Percentiles rank a stretch among this genome's conserved stretches.
These are phyloP conservation scores for Tubosaeta brunneosetosa DNA, from an alignment of 768 basidiomycete species.

Conservation along the genomic window DNA sequence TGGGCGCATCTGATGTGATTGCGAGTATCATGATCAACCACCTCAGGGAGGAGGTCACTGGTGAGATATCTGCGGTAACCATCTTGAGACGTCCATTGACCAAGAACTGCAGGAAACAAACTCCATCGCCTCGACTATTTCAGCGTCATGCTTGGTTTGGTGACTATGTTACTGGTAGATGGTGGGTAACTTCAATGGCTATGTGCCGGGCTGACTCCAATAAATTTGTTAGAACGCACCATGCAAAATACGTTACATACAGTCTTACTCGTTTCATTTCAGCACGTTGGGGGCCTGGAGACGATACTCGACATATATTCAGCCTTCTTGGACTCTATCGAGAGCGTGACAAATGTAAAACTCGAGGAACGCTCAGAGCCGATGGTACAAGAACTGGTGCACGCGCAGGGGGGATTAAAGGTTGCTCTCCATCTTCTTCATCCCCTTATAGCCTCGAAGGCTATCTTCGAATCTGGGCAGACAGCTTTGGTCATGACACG, in stretches of 20 bases:
- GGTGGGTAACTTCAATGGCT: constrained; percentile 33
- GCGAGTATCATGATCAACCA: constrained; percentile 73
- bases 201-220: constrained; percentile 1
- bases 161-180: constrained; percentile 52
- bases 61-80: constrained; percentile 38
- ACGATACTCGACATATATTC: constrained; percentile 57
- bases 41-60: constrained; percentile 46
- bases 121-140: constrained; percentile 45
- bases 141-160: constrained; percentile 50
- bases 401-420: constrained; percentile 79
- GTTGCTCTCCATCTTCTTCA: constrained; percentile 73
- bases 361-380: constrained; percentile 54
- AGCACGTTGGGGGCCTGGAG: constrained; percentile 65
- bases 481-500: constrained; percentile 65
- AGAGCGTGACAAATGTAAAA: constrained; percentile 43
- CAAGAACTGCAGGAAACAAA: constrained; percentile 33
- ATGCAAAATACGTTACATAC: constrained; percentile 74
- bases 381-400: constrained; percentile 61
- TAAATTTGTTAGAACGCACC: constrained; percentile 57
- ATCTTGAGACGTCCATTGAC: constrained; percentile 8
- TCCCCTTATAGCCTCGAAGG: constrained; percentile 72
- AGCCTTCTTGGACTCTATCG: constrained; percentile 53
- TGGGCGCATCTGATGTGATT: constrained; percentile 61
- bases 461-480: constrained; percentile 82
- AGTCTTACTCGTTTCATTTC: constrained; percentile 71